Percentiles rank a stretch among this genome's conserved stretches.
Evolutionary conservation across 2,329 filamentous ascomycete genomes (phyloP).

Genomic region (Cercospora sp.): DNA sequence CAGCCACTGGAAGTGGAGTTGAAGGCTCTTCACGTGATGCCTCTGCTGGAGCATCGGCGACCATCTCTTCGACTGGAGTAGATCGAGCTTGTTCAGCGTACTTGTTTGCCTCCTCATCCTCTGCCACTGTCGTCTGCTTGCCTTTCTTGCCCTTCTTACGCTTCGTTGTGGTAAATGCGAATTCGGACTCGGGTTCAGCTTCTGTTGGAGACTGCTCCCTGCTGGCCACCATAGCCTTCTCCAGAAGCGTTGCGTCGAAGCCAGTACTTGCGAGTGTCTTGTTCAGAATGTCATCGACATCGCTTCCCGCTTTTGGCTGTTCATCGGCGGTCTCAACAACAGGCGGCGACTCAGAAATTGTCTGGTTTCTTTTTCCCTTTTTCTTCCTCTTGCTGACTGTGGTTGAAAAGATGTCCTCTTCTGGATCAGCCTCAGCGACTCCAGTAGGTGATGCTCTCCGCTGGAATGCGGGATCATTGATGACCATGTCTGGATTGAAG

Average conservation of each 20-base stretch:
- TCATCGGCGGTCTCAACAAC: background rate
- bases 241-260: conserved; percentile 40
- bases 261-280: conserved; percentile 38
- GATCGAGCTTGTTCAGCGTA: background rate
- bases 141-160: conserved; percentile 50
- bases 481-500: conserved; percentile 48
- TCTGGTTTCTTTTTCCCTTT: conserved; percentile 34
- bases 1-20: background rate
- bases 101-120: conserved; percentile 28
- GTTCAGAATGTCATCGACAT: conserved; percentile 41
- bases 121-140: conserved; percentile 40
- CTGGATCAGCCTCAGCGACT: conserved; percentile 39
- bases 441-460: conserved; percentile 39
- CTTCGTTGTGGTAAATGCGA: conserved; percentile 41
- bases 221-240: conserved; percentile 40
- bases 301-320: conserved; percentile 23
- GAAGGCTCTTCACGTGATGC: background rate
- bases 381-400: conserved; percentile 39
- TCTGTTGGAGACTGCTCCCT: conserved; percentile 25
- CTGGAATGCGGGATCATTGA: conserved; percentile 44
- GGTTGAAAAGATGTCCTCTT: conserved; percentile 30
- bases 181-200: conserved; percentile 32
- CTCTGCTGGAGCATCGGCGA: background rate
- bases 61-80: background rate
- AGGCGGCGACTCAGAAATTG: background rate